phyloP scores from a whole-genome alignment of 2,329 filamentous ascomycete species.

The Penicillium sp. region DNA sequence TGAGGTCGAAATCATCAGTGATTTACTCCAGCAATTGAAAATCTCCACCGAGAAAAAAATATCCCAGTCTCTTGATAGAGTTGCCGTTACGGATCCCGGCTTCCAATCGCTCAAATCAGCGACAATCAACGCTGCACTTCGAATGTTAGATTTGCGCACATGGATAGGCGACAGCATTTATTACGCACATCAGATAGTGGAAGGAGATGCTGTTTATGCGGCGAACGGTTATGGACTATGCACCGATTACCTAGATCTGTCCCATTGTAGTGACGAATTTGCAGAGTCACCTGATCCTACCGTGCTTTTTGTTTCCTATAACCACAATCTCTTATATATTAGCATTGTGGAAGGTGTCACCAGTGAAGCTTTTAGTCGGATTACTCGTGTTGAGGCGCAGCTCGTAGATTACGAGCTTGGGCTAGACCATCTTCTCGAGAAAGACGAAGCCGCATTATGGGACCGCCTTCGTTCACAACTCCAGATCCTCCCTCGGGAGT shows the following conservation, averaged over 20 bases:
- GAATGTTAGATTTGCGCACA: slow-evolving; percentile 4
- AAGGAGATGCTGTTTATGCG: slow-evolving; percentile 13
- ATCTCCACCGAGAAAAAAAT: slow-evolving; percentile 3
- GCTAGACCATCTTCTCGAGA: slow-evolving; percentile 10
- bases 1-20: slow-evolving; percentile 11
- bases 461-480: slow-evolving; percentile 6
- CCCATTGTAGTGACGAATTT: slow-evolving; percentile 6
- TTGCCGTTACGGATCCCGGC: slow-evolving; percentile 14
- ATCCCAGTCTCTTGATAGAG: slow-evolving; percentile 6
- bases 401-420: slow-evolving; percentile 10
- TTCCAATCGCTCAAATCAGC: not conserved
- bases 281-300: not conserved
- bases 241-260: slow-evolving; percentile 8
- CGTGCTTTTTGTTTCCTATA: slow-evolving; percentile 7
- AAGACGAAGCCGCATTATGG: slow-evolving; percentile 2
- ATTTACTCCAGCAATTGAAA: slow-evolving; percentile 11
- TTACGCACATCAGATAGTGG: slow-evolving; percentile 4
- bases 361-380: not conserved
- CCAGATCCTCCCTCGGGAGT: slow-evolving; percentile 4
- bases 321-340: slow-evolving; percentile 8
- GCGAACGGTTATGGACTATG: slow-evolving; percentile 11
- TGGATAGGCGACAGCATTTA: slow-evolving; percentile 7
- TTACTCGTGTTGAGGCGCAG: slow-evolving; percentile 1
- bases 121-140: slow-evolving; percentile 11
- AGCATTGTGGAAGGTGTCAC: not conserved